These are phyloP conservation scores for Parmelia sp. DNA, from an alignment of 495 filamentous ascomycete species.

Conservation along the genomic window DNA sequence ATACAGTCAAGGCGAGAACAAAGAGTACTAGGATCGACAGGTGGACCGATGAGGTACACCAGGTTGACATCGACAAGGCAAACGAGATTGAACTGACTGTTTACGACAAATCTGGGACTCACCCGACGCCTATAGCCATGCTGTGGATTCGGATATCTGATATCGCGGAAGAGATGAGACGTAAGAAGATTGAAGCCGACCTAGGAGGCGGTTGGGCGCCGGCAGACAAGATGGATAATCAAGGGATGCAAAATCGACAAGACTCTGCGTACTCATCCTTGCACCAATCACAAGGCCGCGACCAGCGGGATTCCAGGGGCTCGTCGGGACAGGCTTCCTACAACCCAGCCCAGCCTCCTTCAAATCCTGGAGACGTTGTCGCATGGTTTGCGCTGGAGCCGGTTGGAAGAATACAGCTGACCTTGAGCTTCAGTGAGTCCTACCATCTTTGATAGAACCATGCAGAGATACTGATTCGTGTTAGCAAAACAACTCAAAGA, in stretches of 20 bases:
- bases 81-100: conserved; percentile 98
- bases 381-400: conserved; percentile 97
- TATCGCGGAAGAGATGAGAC: conserved; percentile 93
- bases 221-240: conserved; percentile 80
- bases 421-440: conserved; percentile 74
- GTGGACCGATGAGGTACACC: conserved; percentile 87
- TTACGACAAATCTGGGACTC: conserved; percentile 83
- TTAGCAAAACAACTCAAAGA: conserved; percentile 63
- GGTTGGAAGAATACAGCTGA: conserved; percentile 79
- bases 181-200: conserved; percentile 94
- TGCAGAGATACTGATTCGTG: conserved; percentile 32
- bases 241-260: conserved; percentile 36
- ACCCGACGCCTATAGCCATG: conserved; percentile 88
- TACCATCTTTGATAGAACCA: neutral
- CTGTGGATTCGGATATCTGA: conserved; percentile 96
- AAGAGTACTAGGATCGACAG: conserved; percentile 76
- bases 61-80: conserved; percentile 90
- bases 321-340: conserved; percentile 24
- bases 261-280: conserved; percentile 28
- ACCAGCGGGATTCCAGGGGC: conserved; percentile 22
- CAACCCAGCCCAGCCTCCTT: conserved; percentile 34
- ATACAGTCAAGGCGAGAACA: conserved; percentile 82
- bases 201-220: conserved; percentile 94
- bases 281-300: conserved; percentile 27
- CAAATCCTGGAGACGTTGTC: conserved; percentile 68